phyloP scores from a whole-genome alignment of 768 basidiomycete genomes.

The Panaeolus papilionaceus region DNA sequence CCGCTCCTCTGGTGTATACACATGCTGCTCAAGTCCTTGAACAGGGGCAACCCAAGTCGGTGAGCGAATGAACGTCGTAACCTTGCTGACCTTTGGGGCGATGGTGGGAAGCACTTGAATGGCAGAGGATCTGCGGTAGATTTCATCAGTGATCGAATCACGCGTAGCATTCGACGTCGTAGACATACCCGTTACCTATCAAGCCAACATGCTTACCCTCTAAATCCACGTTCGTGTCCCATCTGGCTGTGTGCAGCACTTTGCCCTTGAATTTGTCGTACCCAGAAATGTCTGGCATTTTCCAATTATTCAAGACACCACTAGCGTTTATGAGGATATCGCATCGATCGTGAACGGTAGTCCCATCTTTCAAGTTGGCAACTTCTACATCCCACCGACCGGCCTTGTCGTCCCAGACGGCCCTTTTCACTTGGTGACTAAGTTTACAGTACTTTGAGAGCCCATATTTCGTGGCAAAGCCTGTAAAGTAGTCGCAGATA shows the following conservation, averaged over 20 bases:
- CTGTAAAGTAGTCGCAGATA: not conserved
- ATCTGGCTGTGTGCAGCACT: constrained; percentile 58
- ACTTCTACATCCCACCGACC: not conserved
- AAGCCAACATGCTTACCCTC: constrained; percentile 56
- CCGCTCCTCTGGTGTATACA: constrained; percentile 45
- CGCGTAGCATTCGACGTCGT: not conserved
- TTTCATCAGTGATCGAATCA: not conserved
- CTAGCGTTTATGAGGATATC: constrained; percentile 55
- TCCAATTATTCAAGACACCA: constrained; percentile 52
- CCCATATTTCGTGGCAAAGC: not conserved
- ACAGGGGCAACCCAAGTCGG: constrained; percentile 36
- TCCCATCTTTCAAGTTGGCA: not conserved
- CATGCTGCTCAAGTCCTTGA: constrained; percentile 30
- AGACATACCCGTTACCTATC: constrained; percentile 53
- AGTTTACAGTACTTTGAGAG: constrained; percentile 3
- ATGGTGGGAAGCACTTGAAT: constrained; percentile 39
- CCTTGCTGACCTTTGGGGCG: constrained; percentile 37
- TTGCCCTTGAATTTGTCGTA: constrained; percentile 48
- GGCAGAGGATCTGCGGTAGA: constrained; percentile 31
- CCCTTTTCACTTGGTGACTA: not conserved
- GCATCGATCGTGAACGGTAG: not conserved
- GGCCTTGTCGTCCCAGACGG: not conserved
- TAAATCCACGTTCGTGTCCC: constrained; percentile 48
- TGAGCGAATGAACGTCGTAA: constrained; percentile 36
- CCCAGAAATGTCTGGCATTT: constrained; percentile 39